Evolutionary conservation across 345 rosid species (phyloP), one percentile per base, ranked within the genome.

Genomic region (Pelargonium nanum): DNA sequence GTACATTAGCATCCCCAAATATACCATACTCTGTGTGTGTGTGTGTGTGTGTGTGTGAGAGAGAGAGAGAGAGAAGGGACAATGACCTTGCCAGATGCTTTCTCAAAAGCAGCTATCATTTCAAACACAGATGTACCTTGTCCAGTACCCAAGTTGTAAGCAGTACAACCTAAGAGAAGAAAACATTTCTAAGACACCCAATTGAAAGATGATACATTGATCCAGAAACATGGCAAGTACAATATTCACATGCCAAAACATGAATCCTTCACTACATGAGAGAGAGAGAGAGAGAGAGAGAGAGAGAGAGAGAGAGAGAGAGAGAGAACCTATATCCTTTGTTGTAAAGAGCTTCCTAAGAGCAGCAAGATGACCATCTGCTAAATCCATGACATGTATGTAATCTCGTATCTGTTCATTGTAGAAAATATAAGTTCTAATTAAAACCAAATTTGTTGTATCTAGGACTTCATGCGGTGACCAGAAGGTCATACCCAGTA

Each of bases 301-400:
- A 34, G 45, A 15, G 45, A 34, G 6, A 15, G 45, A 34, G 10
- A 34, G 6, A 5, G 6, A 34, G 45, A 15, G 45, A 34, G 6
- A 15, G 45, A 34, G 45, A 34, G 45, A 5, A 92, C 98, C 98
- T 76, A 76, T 87, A 65, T 77, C 66, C 53, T 85, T 65, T 22
- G 84, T 51, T 24, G 78, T 57, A 61, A 84, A 79, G 17, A 89
- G 78, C 81, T 85, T 93, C 75, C 62, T 72, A 55, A 93, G 77
- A 34, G 97, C 97, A 57, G 91, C 92, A 2, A 87, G 82, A 72
- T 89, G 96, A 10, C 98, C 96, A 77, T 86, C 96, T 63, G 97
- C 99, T 54, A 93, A 77, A 77, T 89, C 97, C 94, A 93, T 87
- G 22, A 93, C 99, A 74, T 89, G 96, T 55, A 89, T 83, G 73